These are phyloP conservation scores for Fusarium falciforme DNA, from an alignment of 2,329 filamentous ascomycete genomes.

Conservation along the genomic window DNA sequence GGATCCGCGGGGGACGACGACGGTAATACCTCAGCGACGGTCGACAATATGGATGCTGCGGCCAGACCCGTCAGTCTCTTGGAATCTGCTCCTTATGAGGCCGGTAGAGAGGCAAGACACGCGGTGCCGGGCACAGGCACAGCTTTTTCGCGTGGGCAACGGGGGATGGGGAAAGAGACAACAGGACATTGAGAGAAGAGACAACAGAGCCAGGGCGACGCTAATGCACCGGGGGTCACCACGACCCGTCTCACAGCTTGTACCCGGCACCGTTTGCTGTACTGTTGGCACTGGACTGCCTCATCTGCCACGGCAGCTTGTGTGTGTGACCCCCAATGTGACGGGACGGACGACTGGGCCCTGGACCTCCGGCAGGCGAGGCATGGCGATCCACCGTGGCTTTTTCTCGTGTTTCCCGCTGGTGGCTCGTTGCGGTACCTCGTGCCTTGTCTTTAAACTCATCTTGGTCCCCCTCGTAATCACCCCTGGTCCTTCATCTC, in stretches of 20 bases:
- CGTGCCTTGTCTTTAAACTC: slow-evolving; percentile 13
- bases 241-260: slow-evolving; percentile 29
- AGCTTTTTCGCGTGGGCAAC: slow-evolving; percentile 36
- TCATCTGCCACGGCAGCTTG: not conserved
- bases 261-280: slow-evolving; percentile 40
- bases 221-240: slow-evolving; percentile 35
- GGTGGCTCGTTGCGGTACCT: not conserved
- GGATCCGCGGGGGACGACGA: slow-evolving; percentile 23
- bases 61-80: slow-evolving; percentile 30
- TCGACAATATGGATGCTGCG: slow-evolving; percentile 34
- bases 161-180: slow-evolving; percentile 42
- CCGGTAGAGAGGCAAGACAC: slow-evolving; percentile 44
- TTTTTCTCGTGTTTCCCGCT: slow-evolving; percentile 3
- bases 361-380: slow-evolving; percentile 17
- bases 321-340: slow-evolving; percentile 20
- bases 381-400: slow-evolving; percentile 1
- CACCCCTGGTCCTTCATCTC: slow-evolving; percentile 22
- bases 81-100: slow-evolving; percentile 46
- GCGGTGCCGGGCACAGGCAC: slow-evolving; percentile 40
- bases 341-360: slow-evolving; percentile 7
- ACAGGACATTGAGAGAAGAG: slow-evolving; percentile 44
- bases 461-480: slow-evolving; percentile 13
- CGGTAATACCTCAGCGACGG: slow-evolving; percentile 28
- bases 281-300: slow-evolving; percentile 36
- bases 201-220: slow-evolving; percentile 39